Base-by-base conservation (phyloP, 2,329 filamentous ascomycete genomes). In the Penicillium polonicum region DNA sequence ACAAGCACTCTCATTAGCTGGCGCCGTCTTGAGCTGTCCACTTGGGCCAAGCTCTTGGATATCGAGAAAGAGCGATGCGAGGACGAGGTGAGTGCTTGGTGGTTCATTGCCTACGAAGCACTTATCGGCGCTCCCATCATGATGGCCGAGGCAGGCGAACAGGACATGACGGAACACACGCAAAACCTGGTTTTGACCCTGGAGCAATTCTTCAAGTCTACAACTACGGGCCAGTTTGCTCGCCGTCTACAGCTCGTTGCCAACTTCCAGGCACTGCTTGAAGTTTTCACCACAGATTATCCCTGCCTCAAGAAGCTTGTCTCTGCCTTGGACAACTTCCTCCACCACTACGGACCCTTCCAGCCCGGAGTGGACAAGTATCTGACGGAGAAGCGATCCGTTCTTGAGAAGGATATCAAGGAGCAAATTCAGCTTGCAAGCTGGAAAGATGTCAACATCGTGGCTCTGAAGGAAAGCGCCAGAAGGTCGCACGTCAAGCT, bases 401-500 rank as follows among this genome's bases (percentile, higher is more conserved):
- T 83, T 0, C 82, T 97, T n/a, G 93, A 97, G 72, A 96, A 92
- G 75, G 87, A 91, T 57, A 91, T 97, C 83, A 93, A 89, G 71
- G 90, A 97, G 65, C 87, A 97, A n/a, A 83, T 99, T 17, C 85
- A 96, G 52, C 80, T 99, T 66, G 92, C 92, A 8, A 97, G 92
- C 74, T 99, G 95, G 95, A 97, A 96, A 73, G 94, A 99, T 66
- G 96, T 91, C 23, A 99, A 97, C 68, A 95, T 99, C 60, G 88
- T 88, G 48, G 90, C 91, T 1, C 79, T 99, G 17, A 85, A 88
- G 64, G 92, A 97, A 70, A 97, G 93, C 73, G 92, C 94, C 1
- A 88, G 89, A 67, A 88, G 88, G 59, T 97, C 92, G 21, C 94
- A 99, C 70, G 86, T 89, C 68, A 97, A 96, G 74, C 83, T 99